These are phyloP conservation scores for Aspergillus floridensis DNA, from an alignment of 2,329 filamentous ascomycete genomes.

Conservation along the genomic window DNA sequence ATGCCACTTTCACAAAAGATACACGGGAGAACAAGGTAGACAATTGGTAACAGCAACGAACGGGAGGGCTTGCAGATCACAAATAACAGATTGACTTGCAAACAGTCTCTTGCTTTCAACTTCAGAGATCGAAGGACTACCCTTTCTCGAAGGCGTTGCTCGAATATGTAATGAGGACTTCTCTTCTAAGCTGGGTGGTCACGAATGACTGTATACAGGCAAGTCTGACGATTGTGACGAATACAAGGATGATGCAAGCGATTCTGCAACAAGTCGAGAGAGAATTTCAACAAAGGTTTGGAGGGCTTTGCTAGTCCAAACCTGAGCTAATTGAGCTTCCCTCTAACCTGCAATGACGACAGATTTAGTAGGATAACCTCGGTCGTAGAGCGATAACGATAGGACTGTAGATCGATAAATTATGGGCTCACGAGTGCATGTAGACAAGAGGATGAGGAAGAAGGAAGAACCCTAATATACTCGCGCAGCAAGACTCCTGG, in stretches of 20 bases:
- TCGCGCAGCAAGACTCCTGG: not conserved
- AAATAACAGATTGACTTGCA: slow-evolving; percentile 17
- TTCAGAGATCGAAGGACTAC: slow-evolving; percentile 24
- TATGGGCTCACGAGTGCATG: not conserved
- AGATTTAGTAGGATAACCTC: not conserved
- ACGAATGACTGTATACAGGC: slow-evolving; percentile 36
- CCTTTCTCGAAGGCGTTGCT: slow-evolving; percentile 26
- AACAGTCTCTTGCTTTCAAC: slow-evolving; percentile 16
- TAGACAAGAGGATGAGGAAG: not conserved
- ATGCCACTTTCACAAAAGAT: slow-evolving; percentile 27
- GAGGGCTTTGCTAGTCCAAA: slow-evolving; percentile 17
- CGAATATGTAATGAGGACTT: slow-evolving; percentile 26
- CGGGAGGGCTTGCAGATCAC: slow-evolving; percentile 15
- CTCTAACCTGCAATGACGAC: not conserved
- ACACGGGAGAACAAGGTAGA: slow-evolving; percentile 23
- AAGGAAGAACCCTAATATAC: not conserved
- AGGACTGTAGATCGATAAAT: not conserved
- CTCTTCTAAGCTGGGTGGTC: slow-evolving; percentile 26
- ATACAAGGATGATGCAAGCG: slow-evolving; percentile 28
- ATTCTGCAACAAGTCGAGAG: slow-evolving; percentile 18
- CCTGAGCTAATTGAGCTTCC: not conserved
- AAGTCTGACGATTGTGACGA: slow-evolving; percentile 26
- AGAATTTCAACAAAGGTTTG: slow-evolving; percentile 12
- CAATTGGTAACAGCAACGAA: slow-evolving; percentile 17
- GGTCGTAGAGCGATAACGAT: not conserved